Percentiles rank a stretch among this genome's conserved stretches.
Conservation (phyloP, 805 yeast species). For the Saturnispora serradocipensis region DNA sequence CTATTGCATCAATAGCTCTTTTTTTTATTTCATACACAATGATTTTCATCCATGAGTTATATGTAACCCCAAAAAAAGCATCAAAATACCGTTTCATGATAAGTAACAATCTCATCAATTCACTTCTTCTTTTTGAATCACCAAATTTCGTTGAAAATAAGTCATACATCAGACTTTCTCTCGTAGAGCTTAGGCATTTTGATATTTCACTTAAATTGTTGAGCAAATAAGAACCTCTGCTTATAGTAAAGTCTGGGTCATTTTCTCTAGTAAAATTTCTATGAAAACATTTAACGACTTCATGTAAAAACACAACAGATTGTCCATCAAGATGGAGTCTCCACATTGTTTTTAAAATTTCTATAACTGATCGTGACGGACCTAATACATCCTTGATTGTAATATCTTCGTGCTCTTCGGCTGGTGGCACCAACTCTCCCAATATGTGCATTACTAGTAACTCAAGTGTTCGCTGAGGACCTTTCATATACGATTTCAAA, state of each 20-base stretch:
- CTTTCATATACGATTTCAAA: constrained; percentile 57
- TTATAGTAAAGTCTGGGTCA: constrained; percentile 6
- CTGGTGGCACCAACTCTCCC: constrained; percentile 75
- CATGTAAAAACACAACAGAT: constrained; percentile 82
- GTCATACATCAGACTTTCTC: constrained; percentile 10
- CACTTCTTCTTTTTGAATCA: constrained; percentile 8
- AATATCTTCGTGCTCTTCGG: constrained; percentile 72
- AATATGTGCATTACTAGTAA: constrained; percentile 80
- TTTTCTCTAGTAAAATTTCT: constrained; percentile 26
- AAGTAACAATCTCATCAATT: constrained; percentile 10
- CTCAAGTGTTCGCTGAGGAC: constrained; percentile 58
- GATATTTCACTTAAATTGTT: constrained; percentile 10
- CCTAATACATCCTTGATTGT: constrained; percentile 79
- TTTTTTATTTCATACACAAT: constrained; percentile 8
- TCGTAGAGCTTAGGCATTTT: constrained; percentile 1
- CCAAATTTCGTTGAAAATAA: constrained; percentile 4
- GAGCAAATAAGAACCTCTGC: constrained; percentile 11
- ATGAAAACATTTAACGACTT: constrained; percentile 77
- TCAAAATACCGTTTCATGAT: constrained; percentile 14
- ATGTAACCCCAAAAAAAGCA: constrained; percentile 12
- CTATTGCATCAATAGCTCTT: constrained; percentile 7
- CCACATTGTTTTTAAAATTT: constrained; percentile 94
- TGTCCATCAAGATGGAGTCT: constrained; percentile 85
- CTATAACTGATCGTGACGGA: constrained; percentile 89
- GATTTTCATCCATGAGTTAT: constrained; percentile 10